Base-by-base conservation (phyloP, 2,329 filamentous ascomycete species). In the Pestalotiopsis sp. region DNA sequence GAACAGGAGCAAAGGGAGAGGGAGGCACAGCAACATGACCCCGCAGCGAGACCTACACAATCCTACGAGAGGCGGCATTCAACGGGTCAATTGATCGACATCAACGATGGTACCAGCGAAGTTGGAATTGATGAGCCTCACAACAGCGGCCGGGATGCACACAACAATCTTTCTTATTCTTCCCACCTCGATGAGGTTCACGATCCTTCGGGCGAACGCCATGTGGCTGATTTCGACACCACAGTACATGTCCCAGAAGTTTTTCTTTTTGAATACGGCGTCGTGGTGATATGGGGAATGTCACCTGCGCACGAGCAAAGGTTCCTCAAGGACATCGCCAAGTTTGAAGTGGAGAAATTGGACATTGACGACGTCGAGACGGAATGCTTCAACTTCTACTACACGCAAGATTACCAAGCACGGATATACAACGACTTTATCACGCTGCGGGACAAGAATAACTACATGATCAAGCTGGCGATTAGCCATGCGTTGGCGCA, bases 361-460 rank as follows among this genome's bases (percentile, higher is more conserved):
- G 90, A 90, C 31, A 89, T 92, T 12, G 95, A 97, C 77, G 94
- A 97, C 74, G 91, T 97, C 38, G 95, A 99, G 82, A 94, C 78
- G 25, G 96, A 99, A 81, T 94, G 95, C 77, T 99, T 99, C 86
- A 99, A 99, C 80, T 99, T 98, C 81, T 99, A 99, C 84, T 98
- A 99, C 83, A 98, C 96, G 3, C 89, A 93, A 76, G 95, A 98
- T 12, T 99, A 99, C 79, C 97, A 99, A 82, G 94, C 96, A 25
- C 92, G 96, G 65, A 99, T 99, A 80, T 99, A 99, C 87, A 99
- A 99, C 81, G 96, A 99, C 81, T 99, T 99, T 76, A 99, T 99
- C 81, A 96, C 94, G 2, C 82, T 99, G 70, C 88, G 95, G 63
- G 95, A 98, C 76, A 97, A 97, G 82, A 91, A 91, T 76, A 97